phyloP scores from a whole-genome alignment of 2,329 filamentous ascomycete genomes.

The Xylaria multiplex region DNA sequence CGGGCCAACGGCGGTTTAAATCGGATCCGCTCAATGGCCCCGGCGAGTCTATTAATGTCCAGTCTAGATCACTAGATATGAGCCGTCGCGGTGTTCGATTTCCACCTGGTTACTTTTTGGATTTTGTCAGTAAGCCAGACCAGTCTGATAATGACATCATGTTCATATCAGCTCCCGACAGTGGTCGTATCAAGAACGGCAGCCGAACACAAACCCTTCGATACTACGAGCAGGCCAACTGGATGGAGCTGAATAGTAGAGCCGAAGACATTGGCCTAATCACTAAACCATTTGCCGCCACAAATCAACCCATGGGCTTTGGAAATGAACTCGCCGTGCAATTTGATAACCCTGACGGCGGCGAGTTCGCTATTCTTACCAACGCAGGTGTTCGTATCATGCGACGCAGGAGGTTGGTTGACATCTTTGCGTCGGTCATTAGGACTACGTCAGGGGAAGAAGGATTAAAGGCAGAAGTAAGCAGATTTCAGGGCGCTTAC shows the following conservation, averaged over 20 bases:
- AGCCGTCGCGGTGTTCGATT: conserved; percentile 70
- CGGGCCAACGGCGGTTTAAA: conserved; percentile 42
- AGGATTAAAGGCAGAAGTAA: conserved; percentile 81
- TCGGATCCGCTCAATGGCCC: conserved; percentile 46
- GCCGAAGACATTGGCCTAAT: conserved; percentile 83
- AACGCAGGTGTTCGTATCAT: conserved; percentile 91
- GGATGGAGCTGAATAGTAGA: conserved; percentile 77
- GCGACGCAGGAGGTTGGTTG: conserved; percentile 83
- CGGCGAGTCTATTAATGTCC: conserved; percentile 57
- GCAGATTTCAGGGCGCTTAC: conserved; percentile 85
- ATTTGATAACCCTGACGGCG: conserved; percentile 78
- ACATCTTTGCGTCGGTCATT: conserved; percentile 88
- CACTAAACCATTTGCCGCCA: conserved; percentile 76
- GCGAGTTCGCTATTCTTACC: conserved; percentile 90
- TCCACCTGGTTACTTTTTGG: conserved; percentile 90
- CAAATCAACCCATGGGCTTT: conserved; percentile 77
- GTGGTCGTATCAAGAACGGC: conserved; percentile 79
- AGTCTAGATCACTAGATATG: conserved; percentile 59
- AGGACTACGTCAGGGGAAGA: conserved; percentile 79
- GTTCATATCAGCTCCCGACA: conserved; percentile 88
- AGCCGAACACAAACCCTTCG: conserved; percentile 62
- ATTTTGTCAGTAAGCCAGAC: conserved; percentile 75
- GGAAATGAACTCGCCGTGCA: conserved; percentile 97
- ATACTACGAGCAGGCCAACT: conserved; percentile 83
- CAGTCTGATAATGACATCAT: conserved; percentile 71